These are phyloP conservation scores for Venturia nashicola DNA, from an alignment of 2,329 filamentous ascomycete genomes.

Conservation along the genomic window DNA sequence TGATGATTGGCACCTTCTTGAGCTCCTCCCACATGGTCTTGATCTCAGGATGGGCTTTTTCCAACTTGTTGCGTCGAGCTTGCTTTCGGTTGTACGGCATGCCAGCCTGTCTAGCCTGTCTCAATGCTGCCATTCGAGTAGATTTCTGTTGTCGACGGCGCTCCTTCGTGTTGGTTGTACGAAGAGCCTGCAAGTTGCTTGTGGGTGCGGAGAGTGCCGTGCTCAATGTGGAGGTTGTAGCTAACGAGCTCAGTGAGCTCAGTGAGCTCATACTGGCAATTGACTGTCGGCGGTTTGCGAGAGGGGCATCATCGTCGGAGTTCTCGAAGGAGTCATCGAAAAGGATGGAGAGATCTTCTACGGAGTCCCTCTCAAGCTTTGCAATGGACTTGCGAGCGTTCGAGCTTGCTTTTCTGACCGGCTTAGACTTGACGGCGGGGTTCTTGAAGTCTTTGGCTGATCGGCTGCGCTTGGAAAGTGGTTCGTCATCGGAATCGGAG, in stretches of 20 bases:
- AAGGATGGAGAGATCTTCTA: constrained; percentile 13
- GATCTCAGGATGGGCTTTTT: constrained; percentile 65
- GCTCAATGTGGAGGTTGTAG: not conserved
- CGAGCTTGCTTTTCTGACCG: not conserved
- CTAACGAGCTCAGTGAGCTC: constrained; percentile 9
- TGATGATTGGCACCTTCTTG: constrained; percentile 53
- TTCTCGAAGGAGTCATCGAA: constrained; percentile 11
- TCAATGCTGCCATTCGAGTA: not conserved
- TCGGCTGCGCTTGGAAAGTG: constrained; percentile 4
- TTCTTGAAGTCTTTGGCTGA: not conserved
- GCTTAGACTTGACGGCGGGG: not conserved
- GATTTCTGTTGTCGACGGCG: not conserved
- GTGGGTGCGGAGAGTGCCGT: not conserved
- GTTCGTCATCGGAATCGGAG: constrained; percentile 1
- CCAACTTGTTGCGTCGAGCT: constrained; percentile 55
- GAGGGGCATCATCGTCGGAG: constrained; percentile 20
- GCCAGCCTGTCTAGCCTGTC: not conserved
- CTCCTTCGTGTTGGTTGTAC: not conserved
- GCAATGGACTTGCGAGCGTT: constrained; percentile 3
- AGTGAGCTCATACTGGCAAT: constrained; percentile 6
- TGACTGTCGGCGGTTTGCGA: constrained; percentile 12
- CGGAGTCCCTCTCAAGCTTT: constrained; percentile 10
- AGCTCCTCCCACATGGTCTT: constrained; percentile 76
- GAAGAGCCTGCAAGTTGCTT: not conserved
- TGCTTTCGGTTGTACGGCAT: constrained; percentile 20